Conservation (phyloP, 352 stramenopile species). For the Phytophthora pluvialis region DNA sequence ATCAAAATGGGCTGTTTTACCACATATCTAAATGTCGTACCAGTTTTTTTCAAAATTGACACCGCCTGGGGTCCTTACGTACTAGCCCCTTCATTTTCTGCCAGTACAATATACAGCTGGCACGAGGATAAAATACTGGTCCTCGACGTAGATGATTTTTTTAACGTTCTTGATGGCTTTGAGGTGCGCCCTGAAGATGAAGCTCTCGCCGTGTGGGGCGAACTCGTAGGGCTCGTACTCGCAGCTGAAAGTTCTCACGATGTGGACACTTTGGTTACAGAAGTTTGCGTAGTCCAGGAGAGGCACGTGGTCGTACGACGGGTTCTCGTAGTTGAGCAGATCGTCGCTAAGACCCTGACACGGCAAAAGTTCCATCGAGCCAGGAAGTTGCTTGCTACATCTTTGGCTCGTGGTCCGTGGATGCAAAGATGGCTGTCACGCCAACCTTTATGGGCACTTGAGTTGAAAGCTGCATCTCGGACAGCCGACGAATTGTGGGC, state of each 20-base stretch:
- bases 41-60: no score
- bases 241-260: constrained; percentile 71
- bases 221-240: constrained; percentile 56
- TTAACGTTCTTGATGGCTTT: constrained; percentile 54
- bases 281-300: constrained; percentile 8
- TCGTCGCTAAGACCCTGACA: constrained; percentile 34
- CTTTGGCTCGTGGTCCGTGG: constrained; percentile 43
- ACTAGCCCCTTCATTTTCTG: no score
- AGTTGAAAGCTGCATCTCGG: constrained; percentile 38
- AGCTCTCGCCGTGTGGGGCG: constrained; percentile 54
- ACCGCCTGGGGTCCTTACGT: no score
- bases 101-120: no score
- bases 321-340: constrained; percentile 54
- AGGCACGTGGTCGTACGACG: constrained; percentile 25
- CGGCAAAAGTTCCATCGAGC: constrained; percentile 51
- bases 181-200: constrained; percentile 45
- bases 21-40: no score
- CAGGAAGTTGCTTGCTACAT: constrained; percentile 62
- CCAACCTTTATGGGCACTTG: constrained; percentile 51
- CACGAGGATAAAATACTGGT: constrained; percentile 43
- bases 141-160: constrained; percentile 37
- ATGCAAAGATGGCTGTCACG: constrained; percentile 53
- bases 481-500: constrained; percentile 52
- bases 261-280: constrained; percentile 43
- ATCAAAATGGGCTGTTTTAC: no score